These are phyloP conservation scores for Coemansia sp. DNA, from an alignment of 192 early-diverging fungal genomes.

Conservation along the genomic window DNA sequence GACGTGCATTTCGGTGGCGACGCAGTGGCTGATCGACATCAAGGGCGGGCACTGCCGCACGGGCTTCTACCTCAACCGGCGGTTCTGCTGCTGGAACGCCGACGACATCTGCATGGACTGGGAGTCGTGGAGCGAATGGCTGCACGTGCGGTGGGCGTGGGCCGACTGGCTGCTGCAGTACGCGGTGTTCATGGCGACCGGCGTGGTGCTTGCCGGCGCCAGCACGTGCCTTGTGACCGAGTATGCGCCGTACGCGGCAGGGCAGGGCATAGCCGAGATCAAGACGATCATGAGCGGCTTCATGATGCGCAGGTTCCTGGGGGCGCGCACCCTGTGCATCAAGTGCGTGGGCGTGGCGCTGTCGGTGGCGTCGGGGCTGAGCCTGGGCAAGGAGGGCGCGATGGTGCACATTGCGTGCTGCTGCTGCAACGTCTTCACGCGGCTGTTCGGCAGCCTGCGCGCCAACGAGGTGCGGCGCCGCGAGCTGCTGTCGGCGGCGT, in stretches of 20 bases:
- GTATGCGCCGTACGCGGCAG: conserved; percentile 80
- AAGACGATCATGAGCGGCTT: conserved; percentile 81
- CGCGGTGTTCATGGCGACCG: conserved; percentile 34
- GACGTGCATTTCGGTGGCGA: conserved; percentile 42
- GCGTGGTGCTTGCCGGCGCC: conserved; percentile 66
- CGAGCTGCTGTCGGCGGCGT: conserved; percentile 83
- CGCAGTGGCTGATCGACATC: conserved; percentile 83
- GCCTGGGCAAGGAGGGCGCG: conserved; percentile 94
- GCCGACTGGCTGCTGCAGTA: conserved; percentile 53
- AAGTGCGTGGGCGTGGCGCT: conserved; percentile 90
- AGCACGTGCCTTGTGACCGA: conserved; percentile 77
- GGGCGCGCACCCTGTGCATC: conserved; percentile 68
- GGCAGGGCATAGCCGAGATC: conserved; percentile 80
- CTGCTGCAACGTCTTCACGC: conserved; percentile 84
- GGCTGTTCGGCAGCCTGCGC: conserved; percentile 77
- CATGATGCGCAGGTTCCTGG: conserved; percentile 73
- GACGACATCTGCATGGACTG: conserved; percentile 65
- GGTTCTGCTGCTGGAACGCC: conserved; percentile 84
- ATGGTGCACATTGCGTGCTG: conserved; percentile 95
- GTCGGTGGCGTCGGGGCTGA: conserved; percentile 86
- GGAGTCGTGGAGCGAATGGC: conserved; percentile 60
- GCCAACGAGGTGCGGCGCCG: conserved; percentile 81
- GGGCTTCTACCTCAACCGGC: conserved; percentile 75
- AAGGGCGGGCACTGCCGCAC: conserved; percentile 82
- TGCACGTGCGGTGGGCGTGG: conserved; percentile 47